Evolutionary conservation across 2,329 filamentous ascomycete genomes (phyloP), one percentile per base, ranked within the genome.

Genomic region (Cladosporium sp.): DNA sequence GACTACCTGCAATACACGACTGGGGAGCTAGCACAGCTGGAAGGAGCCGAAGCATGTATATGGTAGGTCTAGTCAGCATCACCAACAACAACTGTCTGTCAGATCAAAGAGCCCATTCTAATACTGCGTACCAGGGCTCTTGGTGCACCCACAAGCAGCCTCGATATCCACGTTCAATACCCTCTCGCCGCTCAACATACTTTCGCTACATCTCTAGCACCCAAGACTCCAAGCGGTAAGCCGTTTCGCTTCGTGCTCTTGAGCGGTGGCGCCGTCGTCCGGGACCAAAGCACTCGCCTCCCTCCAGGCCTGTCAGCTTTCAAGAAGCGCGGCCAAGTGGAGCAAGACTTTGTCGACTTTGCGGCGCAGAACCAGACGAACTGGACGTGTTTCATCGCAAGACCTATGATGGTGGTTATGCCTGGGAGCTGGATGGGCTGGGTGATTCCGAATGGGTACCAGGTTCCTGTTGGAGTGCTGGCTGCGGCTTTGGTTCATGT

Each of bases 1-100:
- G 80, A 85, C 65, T 86, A 85, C 66, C 71, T 74, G 2, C 67
- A 71, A 1, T 84, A 81, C 63, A 73, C 81, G 0, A 69, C 72
- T 0, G 70, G 76, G 5, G 64, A 77, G 11, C 57, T 80, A 2
- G 37, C 65, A 14, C 67, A 74, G 42, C 64, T 78, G 3, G 60
- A 66, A 34, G 76, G 72, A 8, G 73, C 74, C 9, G 72, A 76
- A 55, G 74, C 73, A 15, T 78, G 74, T 63, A 75, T 79, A 12
- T 80, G 76, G 76, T 59, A 47, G 5, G 25, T 5, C 25, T n/a
- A n/a, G n/a, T 9, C 25, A 9, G 22, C 11, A 34, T 4, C 22
- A 47, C 3, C 43, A n/a, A 1, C 11, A 3, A 2, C 25, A 7
- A 5, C 8, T 20, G 8, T n/a, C 19, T 6, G 11, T 5, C 20